Base-by-base conservation (phyloP, 2,329 filamentous ascomycete genomes). In the Beauveria pseudobassiana region DNA sequence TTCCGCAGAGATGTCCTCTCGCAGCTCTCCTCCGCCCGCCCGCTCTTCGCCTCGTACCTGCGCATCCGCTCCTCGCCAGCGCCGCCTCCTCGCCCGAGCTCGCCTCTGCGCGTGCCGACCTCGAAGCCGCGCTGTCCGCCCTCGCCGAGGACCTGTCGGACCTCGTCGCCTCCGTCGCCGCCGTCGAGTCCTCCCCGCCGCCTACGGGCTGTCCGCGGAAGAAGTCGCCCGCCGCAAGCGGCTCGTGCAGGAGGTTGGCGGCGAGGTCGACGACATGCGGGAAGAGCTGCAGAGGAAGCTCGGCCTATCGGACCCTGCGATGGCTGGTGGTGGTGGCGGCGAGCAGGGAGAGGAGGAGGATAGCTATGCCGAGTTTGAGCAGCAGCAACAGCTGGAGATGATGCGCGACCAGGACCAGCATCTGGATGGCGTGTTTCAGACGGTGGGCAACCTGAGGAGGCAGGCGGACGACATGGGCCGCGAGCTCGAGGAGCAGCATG, bases 401-500 rank as follows among this genome's bases (percentile, higher is more conserved):
- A 93, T 99, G 89, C 85, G 88, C 67, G 91, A 97, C 75, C 95
- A 99, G 79, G 95, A 99, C 72, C 82, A 93, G 76, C 89, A 95
- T 69, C 82, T 99, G 1, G 93, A 98, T 72, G 90, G 90, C 18
- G 93, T 99, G 52, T 96, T 96, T 72, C 85, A 87, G 67, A 98
- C 93, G 1, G 95, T 99, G 26, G 93, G 93, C 2, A 97, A 92
- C 72, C 76, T 99, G 71, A 82, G 93, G 61, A 82, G 89, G 71
- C 95, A 98, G 80, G 96, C 95, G 1, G 88, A 96, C 75, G 90
- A 92, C 68, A 99, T 99, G 93, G 93, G 95, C 1, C 82, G 93
- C 62, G 95, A 99, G 78, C 80, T 99, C 51, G 96, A 97, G 76
- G 95, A 99, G 77, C 95, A 99, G 80, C 83, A 83, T 24, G 90